Evolutionary conservation across 2,329 filamentous ascomycete species (phyloP), one percentile per base, ranked within the genome.

Genomic region (Scedosporium apiospermum): DNA sequence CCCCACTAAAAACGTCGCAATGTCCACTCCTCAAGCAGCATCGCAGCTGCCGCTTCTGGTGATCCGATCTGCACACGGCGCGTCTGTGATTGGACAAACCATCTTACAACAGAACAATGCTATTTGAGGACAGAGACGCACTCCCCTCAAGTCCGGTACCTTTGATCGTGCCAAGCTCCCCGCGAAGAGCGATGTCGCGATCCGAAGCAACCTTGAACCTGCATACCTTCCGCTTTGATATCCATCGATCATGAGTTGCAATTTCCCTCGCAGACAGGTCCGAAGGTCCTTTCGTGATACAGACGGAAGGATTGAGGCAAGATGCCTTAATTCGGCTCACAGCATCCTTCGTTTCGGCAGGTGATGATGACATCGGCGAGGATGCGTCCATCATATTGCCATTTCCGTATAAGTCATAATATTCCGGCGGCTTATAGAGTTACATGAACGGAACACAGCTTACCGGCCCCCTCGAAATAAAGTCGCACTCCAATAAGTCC

Each of bases 381-480:
- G 18, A 16, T 23, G 23, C 12, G 18, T 23, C 51, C 51, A 55
- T 26, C 51, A 55, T 55, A 23, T 55, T 23, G 23, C 51, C 51
- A 4, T 27, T 27, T 21, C 21, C 21, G 23, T 16, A 55, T 23
- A 27, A 55, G 18, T 14, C 6, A 55, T 55, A 55, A 55, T 55
- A 55, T 55, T 55, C 51, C 51, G 51, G 51, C 51, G 18, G 6
- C 51, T 55, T 55, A 55, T 55, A 55, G 51, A 55, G 51, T 55
- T 55, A 55, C 51, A 55, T 55, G 51, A 55, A 14, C 51, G 51
- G 23, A 55, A 55, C 51, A 30, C 51, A 18, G 6, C 23, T 5
- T 23, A n/a, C 51, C 51, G 51, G 18, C 6, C 12, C 51, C 51
- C 51, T 18, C 44, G n/a, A 49, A 49, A 21, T 21, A 21, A 49